Percentiles rank a stretch among this genome's conserved stretches.
phyloP scores from a whole-genome alignment of 2,329 filamentous ascomycete genomes.

The Alternaria ethzedia region DNA sequence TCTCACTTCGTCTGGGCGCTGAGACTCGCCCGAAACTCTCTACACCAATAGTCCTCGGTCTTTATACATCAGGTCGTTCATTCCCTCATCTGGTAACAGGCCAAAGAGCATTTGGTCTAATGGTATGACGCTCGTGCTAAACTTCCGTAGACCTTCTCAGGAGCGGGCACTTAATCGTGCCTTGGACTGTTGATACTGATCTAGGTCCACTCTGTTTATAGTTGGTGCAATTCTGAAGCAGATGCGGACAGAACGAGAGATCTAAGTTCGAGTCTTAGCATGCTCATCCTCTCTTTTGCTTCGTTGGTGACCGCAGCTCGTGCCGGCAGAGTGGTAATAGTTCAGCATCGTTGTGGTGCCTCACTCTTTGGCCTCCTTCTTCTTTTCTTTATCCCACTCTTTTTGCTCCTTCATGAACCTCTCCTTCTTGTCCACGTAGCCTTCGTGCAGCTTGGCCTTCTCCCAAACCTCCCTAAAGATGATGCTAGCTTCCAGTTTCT shows the following conservation, averaged over 20 bases:
- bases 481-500: constrained; percentile 58
- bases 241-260: neutral
- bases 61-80: neutral
- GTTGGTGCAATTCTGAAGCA: neutral
- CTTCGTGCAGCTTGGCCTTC: constrained; percentile 53
- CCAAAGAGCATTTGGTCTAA: neutral
- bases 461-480: constrained; percentile 60
- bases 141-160: neutral
- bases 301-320: neutral
- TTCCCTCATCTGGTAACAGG: neutral
- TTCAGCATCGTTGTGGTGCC: neutral
- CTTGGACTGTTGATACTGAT: neutral
- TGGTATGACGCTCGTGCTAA: neutral
- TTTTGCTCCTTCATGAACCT: constrained; percentile 57
- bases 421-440: constrained; percentile 54
- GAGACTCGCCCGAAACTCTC: neutral
- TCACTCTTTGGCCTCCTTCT: constrained; percentile 5
- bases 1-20: fast-evolving
- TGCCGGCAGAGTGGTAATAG: neutral
- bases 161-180: neutral
- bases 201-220: neutral
- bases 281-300: neutral
- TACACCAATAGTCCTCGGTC: neutral
- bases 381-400: constrained; percentile 47
- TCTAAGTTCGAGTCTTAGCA: constrained; percentile 1